phyloP scores from a whole-genome alignment of 164 flowering plant genomes.

The Vitis labrusca region DNA sequence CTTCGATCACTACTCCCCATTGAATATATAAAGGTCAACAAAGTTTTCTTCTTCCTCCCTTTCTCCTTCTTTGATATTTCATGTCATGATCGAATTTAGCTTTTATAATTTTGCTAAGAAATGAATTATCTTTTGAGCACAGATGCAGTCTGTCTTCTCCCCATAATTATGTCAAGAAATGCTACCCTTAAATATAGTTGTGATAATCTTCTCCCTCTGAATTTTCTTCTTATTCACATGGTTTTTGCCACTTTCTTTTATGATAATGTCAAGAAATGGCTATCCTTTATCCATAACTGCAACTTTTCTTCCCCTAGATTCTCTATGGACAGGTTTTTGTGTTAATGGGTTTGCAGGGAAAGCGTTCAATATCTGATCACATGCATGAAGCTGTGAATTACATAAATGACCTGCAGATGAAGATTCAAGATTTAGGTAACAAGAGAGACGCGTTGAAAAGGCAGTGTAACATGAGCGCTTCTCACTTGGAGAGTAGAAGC shows the following conservation, averaged over 20 bases:
- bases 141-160: background rate
- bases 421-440: slow-evolving; percentile 28
- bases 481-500: background rate
- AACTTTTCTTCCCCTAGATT: no score
- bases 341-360: slow-evolving; percentile 35
- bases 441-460: slow-evolving; percentile 36
- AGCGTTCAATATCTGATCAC: slow-evolving; percentile 44
- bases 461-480: background rate
- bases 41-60: background rate
- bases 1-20: slow-evolving; percentile 39
- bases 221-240: no score
- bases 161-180: no score
- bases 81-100: no score
- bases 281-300: no score
- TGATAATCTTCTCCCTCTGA: no score
- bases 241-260: no score
- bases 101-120: no score
- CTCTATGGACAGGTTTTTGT: background rate
- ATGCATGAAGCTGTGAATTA: slow-evolving; percentile 44
- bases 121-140: no score
- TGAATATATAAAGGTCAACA: slow-evolving; percentile 32
- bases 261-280: no score
- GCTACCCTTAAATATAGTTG: no score
- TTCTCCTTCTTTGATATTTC: background rate
- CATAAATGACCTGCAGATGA: slow-evolving; percentile 29